A percentile compares a stretch with the other conserved stretches of the same genome.
Conservation (phyloP, 1,284 basidiomycete genomes). For the Cutaneotrichosporon sp. region DNA sequence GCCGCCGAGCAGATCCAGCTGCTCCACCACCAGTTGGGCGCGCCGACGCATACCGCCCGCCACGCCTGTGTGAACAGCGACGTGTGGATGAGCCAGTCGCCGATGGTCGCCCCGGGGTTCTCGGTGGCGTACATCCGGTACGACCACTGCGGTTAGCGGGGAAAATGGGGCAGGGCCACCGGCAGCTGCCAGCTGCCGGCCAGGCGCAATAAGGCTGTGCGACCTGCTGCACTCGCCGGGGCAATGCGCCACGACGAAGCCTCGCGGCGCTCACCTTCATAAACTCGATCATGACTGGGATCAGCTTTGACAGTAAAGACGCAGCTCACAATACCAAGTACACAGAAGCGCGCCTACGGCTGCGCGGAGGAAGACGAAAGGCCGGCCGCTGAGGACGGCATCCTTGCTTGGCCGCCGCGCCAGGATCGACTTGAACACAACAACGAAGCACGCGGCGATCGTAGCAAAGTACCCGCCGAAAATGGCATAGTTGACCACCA, state of each 20-base stretch:
- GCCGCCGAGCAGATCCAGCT: conserved; percentile 67
- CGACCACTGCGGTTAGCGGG: conserved; percentile 56
- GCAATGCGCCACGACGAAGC: too few relatives aligned
- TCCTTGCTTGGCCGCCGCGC: conserved; percentile 12
- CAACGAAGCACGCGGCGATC: conserved; percentile 48
- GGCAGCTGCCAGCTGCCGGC: too few relatives aligned
- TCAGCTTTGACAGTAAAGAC: conserved; percentile 47
- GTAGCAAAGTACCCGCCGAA: conserved; percentile 54
- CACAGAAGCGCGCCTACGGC: conserved; percentile 35
- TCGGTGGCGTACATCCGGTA: conserved; percentile 51
- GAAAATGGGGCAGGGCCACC: too few relatives aligned
- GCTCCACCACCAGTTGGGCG: conserved; percentile 67
- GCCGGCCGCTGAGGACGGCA: conserved; percentile 23
- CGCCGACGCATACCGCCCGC: conserved; percentile 52
- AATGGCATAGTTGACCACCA: conserved; percentile 48
- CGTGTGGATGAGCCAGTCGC: conserved; percentile 59
- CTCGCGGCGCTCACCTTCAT: conserved; percentile 51
- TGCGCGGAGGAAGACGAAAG: conserved; percentile 38
- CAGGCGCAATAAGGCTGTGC: too few relatives aligned
- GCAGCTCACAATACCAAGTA: conserved; percentile 61
- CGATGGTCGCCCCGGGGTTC: conserved; percentile 33
- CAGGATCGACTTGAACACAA: conserved; percentile 46
- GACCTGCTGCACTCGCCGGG: too few relatives aligned
- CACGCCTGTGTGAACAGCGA: conserved; percentile 63
- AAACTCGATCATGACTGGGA: conserved; percentile 46